Base-by-base conservation (phyloP, 2,329 filamentous ascomycete species). In the Fusarium tuaranense region DNA sequence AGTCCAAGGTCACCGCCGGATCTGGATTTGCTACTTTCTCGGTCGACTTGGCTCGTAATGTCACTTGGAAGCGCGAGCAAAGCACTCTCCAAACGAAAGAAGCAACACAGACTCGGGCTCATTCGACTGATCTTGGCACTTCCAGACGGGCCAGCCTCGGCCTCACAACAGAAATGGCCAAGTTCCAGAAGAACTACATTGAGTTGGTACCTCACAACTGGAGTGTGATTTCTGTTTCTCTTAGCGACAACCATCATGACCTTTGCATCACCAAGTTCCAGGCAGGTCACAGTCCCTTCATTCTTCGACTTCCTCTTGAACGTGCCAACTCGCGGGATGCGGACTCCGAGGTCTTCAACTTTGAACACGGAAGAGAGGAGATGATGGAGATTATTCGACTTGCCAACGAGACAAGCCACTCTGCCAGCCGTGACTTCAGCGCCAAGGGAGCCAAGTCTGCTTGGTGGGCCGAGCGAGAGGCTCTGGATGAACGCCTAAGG, bases 391-490 rank as follows among this genome's bases (percentile, higher is more conserved):
- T 99, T 22, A 94, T 98, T 75, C 86, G 90, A 70, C 86, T 91
- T 8, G 95, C 95, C 53, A 98, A 98, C 81, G 90, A 92, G 72
- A 97, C 92, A 71, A 95, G 95, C 67, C 95, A 98, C 80, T 87
- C 87, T 67, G 87, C 87, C 5, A 78, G 66, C 18, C 89, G 92
- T 32, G 92, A 95, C 72, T 92, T 95, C 81, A 92, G 88, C 10
- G 89, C 90, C 57, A 94, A 93, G 81, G 92, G 92, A 39, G 92
- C 93, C 32, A 95, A 94, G 81, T 90, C 90, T 44, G 92, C 92
- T 57, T 99, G 97, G 97, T 99, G 97, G 95, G 90, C 89, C 6
- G 93, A 95, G 80, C 91, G 97, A 16, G 93, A 97, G 82, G 89
- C 89, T 4, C 87, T 99, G 18, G 97, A 99, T 80, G 84, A 85